Base-by-base conservation (phyloP, 106 monocot genomes). In the Allium sativum region DNA sequence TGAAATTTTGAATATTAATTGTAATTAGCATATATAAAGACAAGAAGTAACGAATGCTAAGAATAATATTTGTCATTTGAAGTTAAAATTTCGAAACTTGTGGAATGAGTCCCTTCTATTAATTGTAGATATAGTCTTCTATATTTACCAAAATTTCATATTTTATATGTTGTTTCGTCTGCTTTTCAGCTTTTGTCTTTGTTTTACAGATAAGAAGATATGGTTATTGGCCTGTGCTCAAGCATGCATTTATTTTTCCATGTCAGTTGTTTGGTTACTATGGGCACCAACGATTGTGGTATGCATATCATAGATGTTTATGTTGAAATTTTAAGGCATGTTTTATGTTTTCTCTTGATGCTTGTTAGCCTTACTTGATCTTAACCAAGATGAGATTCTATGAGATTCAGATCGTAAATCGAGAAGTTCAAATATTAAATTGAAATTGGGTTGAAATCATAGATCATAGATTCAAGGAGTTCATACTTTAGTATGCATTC, bases 261-360 rank as follows among this genome's bases (percentile, higher is more conserved):
- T 82, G 47, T 84, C 78, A 42, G 69, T 82, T 18, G 82, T 87
- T 73, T 87, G 84, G 87, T 71, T 91, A 59, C 77, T 96, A 11
- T 96, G 96, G 96, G 91, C 91, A 44, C 96, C 96, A 54, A 91
- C 76, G 17, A 76, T 91, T 58, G 84, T 96, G 87, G 96, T 96
- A 96, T 61, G 63, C n/a, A 60, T 60, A 22, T 65, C 54, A 3
- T 48, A 1, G 13, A 1, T 12, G n/a, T 45, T 70, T 19, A 13
- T 55, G 42, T 12, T 19, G 47, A 62, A 64, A 15, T 44, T 44
- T 18, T 20, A 12, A 46, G 21, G 42, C 40, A 59, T 14, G 4
- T 15, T 59, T 7, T 40, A 17, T 44, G 59, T 50, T 50, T 50
- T 50, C 11, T 2, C n/a, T 21, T 21, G 19, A 7, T 4, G 5